phyloP scores from a whole-genome alignment of 148 eudicot genomes.

The Rhododendron williamsianum region DNA sequence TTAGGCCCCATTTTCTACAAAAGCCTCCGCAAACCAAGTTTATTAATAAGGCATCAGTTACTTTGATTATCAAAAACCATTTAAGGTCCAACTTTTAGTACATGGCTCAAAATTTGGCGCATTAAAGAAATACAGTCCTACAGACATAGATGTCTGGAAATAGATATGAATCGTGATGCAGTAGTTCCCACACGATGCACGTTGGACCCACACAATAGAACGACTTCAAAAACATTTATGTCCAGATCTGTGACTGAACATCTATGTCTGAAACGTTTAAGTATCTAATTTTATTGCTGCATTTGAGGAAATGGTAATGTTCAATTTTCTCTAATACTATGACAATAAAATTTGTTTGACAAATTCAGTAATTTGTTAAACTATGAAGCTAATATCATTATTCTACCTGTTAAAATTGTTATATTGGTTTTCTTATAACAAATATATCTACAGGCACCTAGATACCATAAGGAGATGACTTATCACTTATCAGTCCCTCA shows the following conservation, averaged over 20 bases:
- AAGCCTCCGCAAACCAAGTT: not conserved
- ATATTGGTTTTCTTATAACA: not conserved
- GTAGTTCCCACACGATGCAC: not conserved
- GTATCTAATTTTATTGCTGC: not conserved
- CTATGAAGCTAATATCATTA: not conserved
- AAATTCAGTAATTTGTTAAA: not conserved
- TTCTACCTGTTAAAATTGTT: not conserved
- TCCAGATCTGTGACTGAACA: not conserved
- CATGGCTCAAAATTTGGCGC: not conserved
- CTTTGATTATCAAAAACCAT: not conserved
- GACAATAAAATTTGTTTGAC: not conserved
- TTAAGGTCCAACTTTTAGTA: not conserved
- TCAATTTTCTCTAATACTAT: not conserved
- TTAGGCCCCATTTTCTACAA: not conserved
- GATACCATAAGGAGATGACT: not conserved
- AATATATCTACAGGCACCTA: not conserved
- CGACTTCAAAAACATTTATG: not conserved
- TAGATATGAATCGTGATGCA: not conserved
- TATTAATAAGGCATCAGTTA: not conserved
- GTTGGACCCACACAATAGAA: not conserved
- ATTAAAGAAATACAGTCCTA: not conserved
- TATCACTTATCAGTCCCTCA: not conserved
- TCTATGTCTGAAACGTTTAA: not conserved
- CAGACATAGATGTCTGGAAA: not conserved
- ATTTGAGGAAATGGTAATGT: not conserved